A percentile compares a stretch with the other conserved stretches of the same genome.
phyloP scores from a whole-genome alignment of 208 protist species.

The Leishmania guyanensis region DNA sequence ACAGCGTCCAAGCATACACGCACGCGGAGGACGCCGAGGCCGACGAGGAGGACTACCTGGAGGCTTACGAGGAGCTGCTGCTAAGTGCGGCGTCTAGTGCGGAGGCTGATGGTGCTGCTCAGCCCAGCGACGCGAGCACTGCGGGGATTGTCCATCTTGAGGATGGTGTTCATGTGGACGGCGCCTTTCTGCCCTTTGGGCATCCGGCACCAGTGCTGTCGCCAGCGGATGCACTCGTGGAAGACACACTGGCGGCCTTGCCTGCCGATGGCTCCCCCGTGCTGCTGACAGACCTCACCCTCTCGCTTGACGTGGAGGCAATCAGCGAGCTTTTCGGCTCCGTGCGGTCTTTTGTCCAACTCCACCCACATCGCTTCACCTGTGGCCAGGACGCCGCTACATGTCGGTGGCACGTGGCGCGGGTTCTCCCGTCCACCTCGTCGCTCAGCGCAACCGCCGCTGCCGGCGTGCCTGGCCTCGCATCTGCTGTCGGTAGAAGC shows the following conservation, averaged over 20 bases:
- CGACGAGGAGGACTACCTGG: slow-evolving; percentile 41
- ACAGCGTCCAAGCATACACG: not conserved
- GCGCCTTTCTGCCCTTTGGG: not conserved
- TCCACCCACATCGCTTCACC: slow-evolving; percentile 51
- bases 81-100: slow-evolving; percentile 22
- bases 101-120: not conserved
- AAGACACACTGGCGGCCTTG: slow-evolving; percentile 43
- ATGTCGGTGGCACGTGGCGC: slow-evolving; percentile 50
- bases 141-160: not conserved
- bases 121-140: not conserved
- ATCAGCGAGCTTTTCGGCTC: slow-evolving; percentile 59
- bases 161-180: not conserved
- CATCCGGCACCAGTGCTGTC: not conserved
- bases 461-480: not conserved
- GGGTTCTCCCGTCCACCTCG: not conserved
- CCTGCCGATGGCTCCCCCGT: slow-evolving; percentile 50
- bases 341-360: slow-evolving; percentile 50
- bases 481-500: not conserved
- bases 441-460: not conserved
- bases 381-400: slow-evolving; percentile 22
- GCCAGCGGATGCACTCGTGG: slow-evolving; percentile 28
- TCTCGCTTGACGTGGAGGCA: slow-evolving; percentile 53
- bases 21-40: not conserved
- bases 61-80: slow-evolving; percentile 75
- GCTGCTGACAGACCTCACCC: slow-evolving; percentile 61